Base-by-base conservation (phyloP, 148 eudicot species). In the Chenopodium formosanum region DNA sequence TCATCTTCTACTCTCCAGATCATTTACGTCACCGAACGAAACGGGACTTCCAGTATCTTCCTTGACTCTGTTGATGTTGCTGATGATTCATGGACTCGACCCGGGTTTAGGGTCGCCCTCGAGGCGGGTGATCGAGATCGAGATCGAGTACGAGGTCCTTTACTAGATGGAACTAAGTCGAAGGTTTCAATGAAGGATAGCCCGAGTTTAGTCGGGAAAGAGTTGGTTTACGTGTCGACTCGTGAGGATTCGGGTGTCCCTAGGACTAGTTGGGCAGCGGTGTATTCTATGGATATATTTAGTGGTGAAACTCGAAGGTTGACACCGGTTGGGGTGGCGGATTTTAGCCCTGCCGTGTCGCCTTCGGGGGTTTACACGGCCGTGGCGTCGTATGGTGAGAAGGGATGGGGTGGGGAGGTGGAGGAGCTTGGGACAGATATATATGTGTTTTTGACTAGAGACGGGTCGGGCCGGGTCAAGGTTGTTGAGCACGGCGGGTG, bases 331-430 rank as follows among this genome's bases (percentile, higher is more conserved):
- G 93, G 96, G 66, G 84, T 90, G 53, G 91, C 94, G 9, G 98
- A 95, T 86, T 92, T 90, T 80, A 95, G 98, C 82, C 98, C 98
- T 1, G 91, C 98, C 2, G 94, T 93, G 75, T 95, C 98, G 4
- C 97, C 98, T 50, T 90, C 93, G 3, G 98, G 98, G 50, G 70
- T 64, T 7, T 88, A 90, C 88, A 91, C 96, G 23, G 98, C 98
- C 12, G 97, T 95, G 25, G 96, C 96, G 2, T 95, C 98, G 23
- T 84, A 29, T 7, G 98, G 98, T 8, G 88, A 85, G 70, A 82
- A 78, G 63, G 89, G 90, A 1, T 95, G 98, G 98, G 29, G 50
- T 16, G 98, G 98, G 4, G 98, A 95, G 10, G 82, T 92, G 0
- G 86, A 92, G 19, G 98, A 95, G 79, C 92, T 95, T 67, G 72